Percentiles rank a stretch among this genome's conserved stretches.
These are phyloP conservation scores for Lenwebbia sp. DNA, from an alignment of 345 rosid species.

Conservation along the genomic window DNA sequence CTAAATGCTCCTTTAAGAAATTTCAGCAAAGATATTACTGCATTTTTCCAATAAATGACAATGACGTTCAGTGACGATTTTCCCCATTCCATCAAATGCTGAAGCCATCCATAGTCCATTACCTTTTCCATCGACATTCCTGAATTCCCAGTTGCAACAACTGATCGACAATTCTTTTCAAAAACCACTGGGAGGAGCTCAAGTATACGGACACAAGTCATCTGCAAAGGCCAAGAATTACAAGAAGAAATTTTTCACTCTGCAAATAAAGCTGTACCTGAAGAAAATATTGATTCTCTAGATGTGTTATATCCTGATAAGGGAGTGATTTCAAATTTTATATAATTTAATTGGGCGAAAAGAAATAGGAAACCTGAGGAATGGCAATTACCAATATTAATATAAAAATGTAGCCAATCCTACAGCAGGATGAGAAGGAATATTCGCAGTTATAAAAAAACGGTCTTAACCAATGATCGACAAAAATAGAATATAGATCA, in stretches of 20 bases:
- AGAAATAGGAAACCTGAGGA: not conserved
- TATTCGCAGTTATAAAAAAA: not conserved
- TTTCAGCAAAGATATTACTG: constrained; percentile 47
- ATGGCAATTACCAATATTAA: not conserved
- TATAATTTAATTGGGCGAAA: not conserved
- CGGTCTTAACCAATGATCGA: not conserved
- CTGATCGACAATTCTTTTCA: constrained; percentile 38
- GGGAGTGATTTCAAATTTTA: not conserved
- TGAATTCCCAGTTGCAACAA: constrained; percentile 17
- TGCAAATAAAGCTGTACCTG: not conserved
- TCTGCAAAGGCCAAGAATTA: constrained; percentile 36
- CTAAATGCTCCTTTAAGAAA: constrained; percentile 33
- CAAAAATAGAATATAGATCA: not conserved
- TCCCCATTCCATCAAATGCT: constrained; percentile 89
- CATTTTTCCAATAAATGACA: constrained; percentile 74
- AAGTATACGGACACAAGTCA: constrained; percentile 86
- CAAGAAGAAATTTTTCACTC: not conserved
- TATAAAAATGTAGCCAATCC: not conserved
- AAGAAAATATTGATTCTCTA: not conserved
- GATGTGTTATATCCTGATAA: not conserved
- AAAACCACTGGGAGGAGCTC: constrained; percentile 76
- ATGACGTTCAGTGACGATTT: constrained; percentile 80
- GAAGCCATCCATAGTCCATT: constrained; percentile 66
- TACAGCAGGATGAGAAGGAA: not conserved
- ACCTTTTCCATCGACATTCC: constrained; percentile 17